These are phyloP conservation scores for Heliamphora pulchella DNA, from an alignment of 179 eudicot genomes.

Conservation along the genomic window DNA sequence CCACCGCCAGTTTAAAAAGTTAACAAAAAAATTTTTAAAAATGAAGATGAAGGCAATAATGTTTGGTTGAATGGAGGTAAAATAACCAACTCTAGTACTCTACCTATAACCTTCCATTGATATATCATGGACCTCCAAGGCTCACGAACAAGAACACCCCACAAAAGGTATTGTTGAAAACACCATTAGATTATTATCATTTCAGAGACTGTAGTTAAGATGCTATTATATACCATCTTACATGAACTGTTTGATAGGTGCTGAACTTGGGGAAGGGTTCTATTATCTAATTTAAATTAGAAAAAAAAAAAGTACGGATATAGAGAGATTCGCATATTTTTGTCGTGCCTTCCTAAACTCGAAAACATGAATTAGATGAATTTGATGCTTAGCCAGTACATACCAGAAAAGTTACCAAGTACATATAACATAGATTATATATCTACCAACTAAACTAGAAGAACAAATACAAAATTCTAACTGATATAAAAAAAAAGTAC, in stretches of 20 bases:
- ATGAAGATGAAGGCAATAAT: not conserved
- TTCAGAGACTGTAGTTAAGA: not conserved
- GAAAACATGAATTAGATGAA: too few species aligned
- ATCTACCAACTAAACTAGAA: not conserved
- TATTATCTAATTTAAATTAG: too few species aligned
- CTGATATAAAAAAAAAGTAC: not conserved
- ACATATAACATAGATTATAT: too few species aligned
- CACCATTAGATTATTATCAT: not conserved
- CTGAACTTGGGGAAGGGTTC: too few species aligned
- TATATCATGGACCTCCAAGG: not conserved
- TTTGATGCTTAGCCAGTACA: too few species aligned
- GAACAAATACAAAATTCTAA: not conserved
- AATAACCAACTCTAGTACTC: not conserved
- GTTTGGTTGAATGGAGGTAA: not conserved
- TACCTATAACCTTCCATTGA: not conserved
- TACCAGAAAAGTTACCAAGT: too few species aligned
- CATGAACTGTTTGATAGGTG: too few species aligned
- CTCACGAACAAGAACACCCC: not conserved
- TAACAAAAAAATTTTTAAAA: not conserved
- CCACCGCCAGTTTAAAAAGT: not conserved
- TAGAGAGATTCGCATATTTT: too few species aligned
- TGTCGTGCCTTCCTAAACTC: too few species aligned
- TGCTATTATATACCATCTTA: not conserved
- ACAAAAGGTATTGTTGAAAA: not conserved
- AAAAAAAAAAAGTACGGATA: too few species aligned